Percentiles rank a stretch among this genome's conserved stretches.
Evolutionary conservation across 2,329 filamentous ascomycete genomes (phyloP).

Genomic region (Emergomyces orientalis): DNA sequence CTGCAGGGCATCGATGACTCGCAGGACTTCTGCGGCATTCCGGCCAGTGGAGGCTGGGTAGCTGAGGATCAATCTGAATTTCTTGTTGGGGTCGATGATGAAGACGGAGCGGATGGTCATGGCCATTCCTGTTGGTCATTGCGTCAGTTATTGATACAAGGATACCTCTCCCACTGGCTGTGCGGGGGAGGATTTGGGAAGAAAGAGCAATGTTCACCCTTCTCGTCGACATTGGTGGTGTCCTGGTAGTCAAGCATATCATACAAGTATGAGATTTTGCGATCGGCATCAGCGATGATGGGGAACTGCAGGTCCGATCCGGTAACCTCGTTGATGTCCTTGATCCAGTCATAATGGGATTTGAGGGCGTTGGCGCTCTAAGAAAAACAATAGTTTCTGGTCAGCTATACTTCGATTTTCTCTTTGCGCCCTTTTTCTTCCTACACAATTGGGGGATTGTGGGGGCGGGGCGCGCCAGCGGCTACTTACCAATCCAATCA

Average conservation of each 20-base stretch:
- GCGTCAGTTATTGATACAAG: not conserved
- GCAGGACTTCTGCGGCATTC: slow-evolving; percentile 69
- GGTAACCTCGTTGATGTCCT: slow-evolving; percentile 73
- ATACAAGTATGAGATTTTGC: slow-evolving; percentile 65
- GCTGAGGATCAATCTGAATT: slow-evolving; percentile 81
- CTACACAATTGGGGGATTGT: not conserved
- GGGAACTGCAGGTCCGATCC: slow-evolving; percentile 63
- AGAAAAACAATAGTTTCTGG: not conserved
- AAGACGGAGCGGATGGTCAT: slow-evolving; percentile 94
- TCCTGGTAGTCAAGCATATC: slow-evolving; percentile 81
- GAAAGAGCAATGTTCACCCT: slow-evolving; percentile 41
- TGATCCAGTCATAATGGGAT: slow-evolving; percentile 81
- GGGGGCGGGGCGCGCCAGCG: too few species aligned
- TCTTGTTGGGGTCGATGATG: slow-evolving; percentile 89
- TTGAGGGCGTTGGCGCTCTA: slow-evolving; percentile 69
- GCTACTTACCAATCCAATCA: slow-evolving; percentile 62
- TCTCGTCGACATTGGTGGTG: slow-evolving; percentile 68
- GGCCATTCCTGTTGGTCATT: slow-evolving; percentile 46
- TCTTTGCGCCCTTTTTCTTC: not conserved
- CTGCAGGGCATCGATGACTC: slow-evolving; percentile 70
- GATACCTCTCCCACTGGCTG: not conserved
- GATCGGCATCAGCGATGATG: slow-evolving; percentile 72
- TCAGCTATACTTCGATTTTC: not conserved
- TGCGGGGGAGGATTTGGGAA: not conserved
- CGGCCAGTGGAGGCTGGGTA: slow-evolving; percentile 87